Conservation (phyloP, 352 stramenopile species). For the Phytophthora europaea region DNA sequence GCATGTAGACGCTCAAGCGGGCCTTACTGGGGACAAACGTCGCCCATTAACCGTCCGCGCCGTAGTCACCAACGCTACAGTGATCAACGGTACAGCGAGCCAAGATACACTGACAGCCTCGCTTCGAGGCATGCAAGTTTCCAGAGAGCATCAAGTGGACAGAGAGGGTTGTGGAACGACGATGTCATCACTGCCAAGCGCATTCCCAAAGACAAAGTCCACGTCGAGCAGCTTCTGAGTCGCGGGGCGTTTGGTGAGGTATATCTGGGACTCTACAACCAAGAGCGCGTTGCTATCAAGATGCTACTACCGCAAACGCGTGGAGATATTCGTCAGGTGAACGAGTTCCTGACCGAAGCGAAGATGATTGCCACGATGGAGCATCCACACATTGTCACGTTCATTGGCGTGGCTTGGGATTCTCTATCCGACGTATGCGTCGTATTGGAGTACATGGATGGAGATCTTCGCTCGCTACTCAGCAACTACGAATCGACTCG, state of each 20-base stretch:
- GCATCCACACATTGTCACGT: constrained; percentile 53
- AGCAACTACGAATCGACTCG: neutral
- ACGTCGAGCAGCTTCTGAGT: constrained; percentile 31
- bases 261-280: constrained; percentile 41
- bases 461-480: constrained; percentile 49
- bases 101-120: constrained; percentile 3
- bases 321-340: constrained; percentile 34
- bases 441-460: constrained; percentile 58
- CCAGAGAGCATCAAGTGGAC: neutral
- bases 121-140: neutral
- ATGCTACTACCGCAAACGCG: constrained; percentile 32
- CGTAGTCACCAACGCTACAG: neutral
- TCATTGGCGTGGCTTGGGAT: constrained; percentile 61
- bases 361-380: constrained; percentile 34
- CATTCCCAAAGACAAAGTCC: constrained; percentile 35
- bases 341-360: constrained; percentile 31
- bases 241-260: constrained; percentile 45
- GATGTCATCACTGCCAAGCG: constrained; percentile 33
- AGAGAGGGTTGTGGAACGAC: constrained; percentile 30
- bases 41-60: neutral
- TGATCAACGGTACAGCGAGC: constrained; percentile 6
- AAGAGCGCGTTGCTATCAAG: constrained; percentile 40
- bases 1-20: neutral
- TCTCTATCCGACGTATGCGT: constrained; percentile 47
- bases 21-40: constrained; percentile 12